phyloP scores from a whole-genome alignment of 257 asterid species.

The Solanum clarkiae region DNA sequence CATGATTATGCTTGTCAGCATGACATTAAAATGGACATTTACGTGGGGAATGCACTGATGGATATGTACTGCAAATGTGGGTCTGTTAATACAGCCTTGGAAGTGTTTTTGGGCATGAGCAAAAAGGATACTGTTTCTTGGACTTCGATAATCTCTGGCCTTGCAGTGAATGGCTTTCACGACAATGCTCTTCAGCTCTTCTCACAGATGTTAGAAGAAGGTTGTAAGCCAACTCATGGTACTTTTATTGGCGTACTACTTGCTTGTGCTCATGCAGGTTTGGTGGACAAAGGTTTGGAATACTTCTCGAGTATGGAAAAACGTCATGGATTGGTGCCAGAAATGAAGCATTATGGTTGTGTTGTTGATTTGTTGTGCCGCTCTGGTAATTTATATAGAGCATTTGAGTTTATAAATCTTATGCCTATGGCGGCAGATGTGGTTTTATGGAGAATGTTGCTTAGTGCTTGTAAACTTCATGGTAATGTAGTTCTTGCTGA shows the following conservation, averaged over 20 bases:
- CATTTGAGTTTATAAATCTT: conserved; percentile 17
- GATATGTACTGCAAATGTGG: conserved; percentile 38
- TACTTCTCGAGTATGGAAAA: conserved; percentile 15
- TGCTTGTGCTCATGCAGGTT: conserved; percentile 24
- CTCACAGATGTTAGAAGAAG: conserved; percentile 17
- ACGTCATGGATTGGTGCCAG: conserved; percentile 19
- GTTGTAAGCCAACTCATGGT: conserved; percentile 20
- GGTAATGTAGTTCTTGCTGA: conserved; percentile 16
- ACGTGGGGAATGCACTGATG: conserved; percentile 20
- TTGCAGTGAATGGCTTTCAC: conserved; percentile 19
- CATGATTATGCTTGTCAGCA: conserved; percentile 10
- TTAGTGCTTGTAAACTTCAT: conserved; percentile 21
- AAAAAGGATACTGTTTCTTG: conserved; percentile 24
- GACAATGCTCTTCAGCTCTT: conserved; percentile 14
- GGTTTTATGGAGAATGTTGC: conserved; percentile 26
- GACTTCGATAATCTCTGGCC: conserved; percentile 29
- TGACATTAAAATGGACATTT: conserved; percentile 11
- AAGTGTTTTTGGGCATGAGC: conserved; percentile 16
- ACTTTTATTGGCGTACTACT: conserved; percentile 23
- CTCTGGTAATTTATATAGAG: conserved; percentile 17
- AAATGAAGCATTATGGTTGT: conserved; percentile 29
- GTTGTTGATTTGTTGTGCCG: conserved; percentile 28
- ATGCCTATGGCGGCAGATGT: conserved; percentile 16
- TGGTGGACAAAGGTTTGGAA: conserved; percentile 20
- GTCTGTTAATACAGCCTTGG: conserved; percentile 12